Base-by-base conservation (phyloP, 257 asterid genomes). In the Scutellaria barbata region DNA sequence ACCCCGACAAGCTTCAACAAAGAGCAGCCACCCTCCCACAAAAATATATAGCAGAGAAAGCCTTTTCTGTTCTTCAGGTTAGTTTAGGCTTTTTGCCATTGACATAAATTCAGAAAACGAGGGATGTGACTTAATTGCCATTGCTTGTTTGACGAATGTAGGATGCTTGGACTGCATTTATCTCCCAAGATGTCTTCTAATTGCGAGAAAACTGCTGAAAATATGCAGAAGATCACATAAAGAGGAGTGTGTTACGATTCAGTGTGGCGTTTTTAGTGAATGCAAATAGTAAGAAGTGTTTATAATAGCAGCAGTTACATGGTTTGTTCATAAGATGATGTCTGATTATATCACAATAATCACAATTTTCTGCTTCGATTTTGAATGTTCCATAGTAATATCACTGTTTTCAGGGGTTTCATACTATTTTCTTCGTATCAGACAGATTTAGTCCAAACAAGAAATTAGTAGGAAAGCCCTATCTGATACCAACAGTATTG, bases 1-100 rank as follows among this genome's bases (percentile, higher is more conserved):
- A 90, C 74, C 97, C 96, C 0, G 97, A 90, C 83, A 90, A 90
- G 76, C 84, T 90, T 76, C 97, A 90, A 39, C 96, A 88, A 72
- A 78, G 96, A 80, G 89, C 94, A n/a, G 92, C 97, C 8, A 81
- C 90, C 1, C 39, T 54, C 60, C 80, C 78, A 10, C 94, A 90
- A 12, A 88, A 89, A 73, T 83, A 85, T 60, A 68, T 88, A 14
- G 96, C 97, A 0, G 82, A 84, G 33, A 86, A 85, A 71, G 92
- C 83, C 11, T 90, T 90, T 55, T 72, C 86, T 2, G 55, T 87
- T 30, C 85, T 90, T 72, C 92, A 86, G 97, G 97, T 90, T 47
- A 46, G 77, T 62, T 58, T 16, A 35, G 13, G 1, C 52, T 46
- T 46, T 46, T 41, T 10, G 51, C 13, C 16, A 17, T 41, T 61